Evolutionary conservation across 345 rosid genomes (phyloP).

Genomic region (Moricandia moricandioides): DNA sequence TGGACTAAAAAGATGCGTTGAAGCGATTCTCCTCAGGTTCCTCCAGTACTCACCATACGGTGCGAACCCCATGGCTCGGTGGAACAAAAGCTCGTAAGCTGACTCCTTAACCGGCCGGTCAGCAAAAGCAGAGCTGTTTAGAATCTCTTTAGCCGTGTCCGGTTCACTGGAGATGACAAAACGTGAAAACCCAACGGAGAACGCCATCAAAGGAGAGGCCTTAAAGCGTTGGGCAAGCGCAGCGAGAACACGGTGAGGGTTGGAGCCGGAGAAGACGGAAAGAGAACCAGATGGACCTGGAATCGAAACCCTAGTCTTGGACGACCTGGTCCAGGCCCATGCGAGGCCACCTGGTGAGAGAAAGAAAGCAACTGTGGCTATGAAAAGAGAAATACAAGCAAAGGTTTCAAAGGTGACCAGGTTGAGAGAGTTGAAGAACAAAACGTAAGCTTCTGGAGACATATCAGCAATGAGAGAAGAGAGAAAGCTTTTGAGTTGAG

Average conservation of each 20-base stretch:
- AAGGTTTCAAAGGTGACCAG: slow-evolving; percentile 34
- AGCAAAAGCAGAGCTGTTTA: slow-evolving; percentile 71
- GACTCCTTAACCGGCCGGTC: slow-evolving; percentile 88
- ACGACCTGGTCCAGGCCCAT: slow-evolving; percentile 47
- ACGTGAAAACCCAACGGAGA: slow-evolving; percentile 72
- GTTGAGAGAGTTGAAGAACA: slow-evolving; percentile 22
- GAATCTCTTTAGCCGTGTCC: slow-evolving; percentile 68
- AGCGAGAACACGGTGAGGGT: slow-evolving; percentile 59
- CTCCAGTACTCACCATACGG: slow-evolving; percentile 87
- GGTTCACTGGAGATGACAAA: slow-evolving; percentile 68
- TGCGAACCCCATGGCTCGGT: slow-evolving; percentile 88
- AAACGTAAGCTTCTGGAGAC: slow-evolving; percentile 37
- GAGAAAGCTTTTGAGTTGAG: neutral
- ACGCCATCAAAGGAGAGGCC: slow-evolving; percentile 62
- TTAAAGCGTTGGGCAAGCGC: slow-evolving; percentile 34
- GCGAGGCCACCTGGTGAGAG: slow-evolving; percentile 66
- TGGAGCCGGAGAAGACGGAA: slow-evolving; percentile 43
- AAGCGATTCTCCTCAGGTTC: slow-evolving; percentile 71
- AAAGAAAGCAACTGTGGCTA: slow-evolving; percentile 41
- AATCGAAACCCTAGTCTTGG: slow-evolving; percentile 35
- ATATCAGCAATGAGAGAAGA: slow-evolving; percentile 23
- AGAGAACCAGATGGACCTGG: slow-evolving; percentile 65
- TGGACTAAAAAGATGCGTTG: slow-evolving; percentile 79
- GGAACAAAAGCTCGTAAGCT: slow-evolving; percentile 77
- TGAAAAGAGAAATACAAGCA: slow-evolving; percentile 31